A percentile compares a stretch with the other conserved stretches of the same genome.
These are phyloP conservation scores for Coelastrella sp. DNA, from an alignment of 139 green algal genomes.

Conservation along the genomic window DNA sequence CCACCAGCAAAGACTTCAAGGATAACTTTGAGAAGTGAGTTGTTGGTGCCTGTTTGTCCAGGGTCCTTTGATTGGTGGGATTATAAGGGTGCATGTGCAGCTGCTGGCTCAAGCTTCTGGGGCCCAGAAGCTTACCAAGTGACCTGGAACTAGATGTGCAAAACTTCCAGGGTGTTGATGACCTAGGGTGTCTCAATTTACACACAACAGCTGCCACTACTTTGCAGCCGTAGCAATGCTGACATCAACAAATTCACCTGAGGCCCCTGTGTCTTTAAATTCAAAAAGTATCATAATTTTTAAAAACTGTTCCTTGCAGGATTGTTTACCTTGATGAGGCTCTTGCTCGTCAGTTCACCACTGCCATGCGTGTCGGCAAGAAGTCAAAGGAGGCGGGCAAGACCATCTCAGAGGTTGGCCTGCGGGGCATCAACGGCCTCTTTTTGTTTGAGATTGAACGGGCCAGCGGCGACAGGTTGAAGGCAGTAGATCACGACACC, in stretches of 20 bases:
- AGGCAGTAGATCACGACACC: conserved; percentile 62
- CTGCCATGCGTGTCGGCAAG: conserved; percentile 51
- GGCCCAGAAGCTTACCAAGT: too few relatives aligned
- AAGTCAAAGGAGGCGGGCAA: conserved; percentile 34
- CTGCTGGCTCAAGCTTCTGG: not conserved
- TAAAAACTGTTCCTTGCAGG: not conserved
- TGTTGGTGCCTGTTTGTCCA: not conserved
- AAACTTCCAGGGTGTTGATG: too few relatives aligned
- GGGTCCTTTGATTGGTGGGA: not conserved
- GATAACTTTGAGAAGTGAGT: conserved; percentile 53
- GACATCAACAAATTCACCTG: too few relatives aligned
- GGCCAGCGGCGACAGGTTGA: conserved; percentile 48
- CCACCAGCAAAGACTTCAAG: conserved; percentile 49
- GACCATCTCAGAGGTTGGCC: conserved; percentile 32
- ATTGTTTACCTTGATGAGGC: conserved; percentile 21
- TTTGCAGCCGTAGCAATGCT: too few relatives aligned
- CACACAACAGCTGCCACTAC: too few relatives aligned
- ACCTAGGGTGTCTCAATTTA: too few relatives aligned
- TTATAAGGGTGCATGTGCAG: not conserved
- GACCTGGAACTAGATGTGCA: too few relatives aligned
- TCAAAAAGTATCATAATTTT: too few relatives aligned
- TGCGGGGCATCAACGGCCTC: conserved; percentile 67
- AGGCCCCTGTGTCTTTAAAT: too few relatives aligned
- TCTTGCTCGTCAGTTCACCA: conserved; percentile 57
- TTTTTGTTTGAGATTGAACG: conserved; percentile 77